Evolutionary conservation across 2,329 filamentous ascomycete genomes (phyloP).

Genomic region (Tolypocladium sp.): DNA sequence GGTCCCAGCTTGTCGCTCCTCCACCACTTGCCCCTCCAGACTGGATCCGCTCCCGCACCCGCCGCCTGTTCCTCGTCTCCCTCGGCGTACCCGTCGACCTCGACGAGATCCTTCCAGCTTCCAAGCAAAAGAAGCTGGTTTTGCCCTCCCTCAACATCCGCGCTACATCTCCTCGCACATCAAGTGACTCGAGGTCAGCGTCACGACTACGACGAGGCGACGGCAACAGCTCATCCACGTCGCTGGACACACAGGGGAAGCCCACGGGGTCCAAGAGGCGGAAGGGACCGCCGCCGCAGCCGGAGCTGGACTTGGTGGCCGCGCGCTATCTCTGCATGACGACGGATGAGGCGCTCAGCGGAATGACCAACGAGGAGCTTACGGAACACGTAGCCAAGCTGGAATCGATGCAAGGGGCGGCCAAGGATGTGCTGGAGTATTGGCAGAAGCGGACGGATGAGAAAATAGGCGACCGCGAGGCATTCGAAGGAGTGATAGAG

Average conservation of each 20-base stretch:
- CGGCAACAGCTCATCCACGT: slow-evolving; percentile 46
- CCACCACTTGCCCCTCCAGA: slow-evolving; percentile 92
- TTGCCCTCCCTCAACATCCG: slow-evolving; percentile 78
- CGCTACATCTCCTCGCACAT: slow-evolving; percentile 44
- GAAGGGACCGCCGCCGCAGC: slow-evolving; percentile 56
- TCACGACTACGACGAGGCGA: slow-evolving; percentile 37
- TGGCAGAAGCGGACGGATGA: slow-evolving; percentile 83
- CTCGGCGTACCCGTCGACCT: slow-evolving; percentile 93
- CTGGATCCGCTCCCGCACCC: slow-evolving; percentile 93
- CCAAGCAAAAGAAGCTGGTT: slow-evolving; percentile 95
- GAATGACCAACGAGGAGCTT: slow-evolving; percentile 72
- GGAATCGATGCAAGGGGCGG: slow-evolving; percentile 58
- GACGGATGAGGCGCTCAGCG: slow-evolving; percentile 72
- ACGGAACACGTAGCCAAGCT: slow-evolving; percentile 60
- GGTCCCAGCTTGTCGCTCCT: slow-evolving; percentile 92
- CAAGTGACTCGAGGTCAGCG: slow-evolving; percentile 41
- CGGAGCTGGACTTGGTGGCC: slow-evolving; percentile 69
- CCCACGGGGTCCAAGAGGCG: slow-evolving; percentile 33
- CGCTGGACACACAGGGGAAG: slow-evolving; percentile 50
- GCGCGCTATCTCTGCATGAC: slow-evolving; percentile 73
- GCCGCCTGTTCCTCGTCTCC: slow-evolving; percentile 89
- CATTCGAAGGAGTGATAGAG: slow-evolving; percentile 94
- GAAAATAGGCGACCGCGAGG: slow-evolving; percentile 81
- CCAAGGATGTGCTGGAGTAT: slow-evolving; percentile 72
- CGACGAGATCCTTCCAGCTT: slow-evolving; percentile 92